Percentiles rank a stretch among this genome's conserved stretches.
Evolutionary conservation across 2,329 filamentous ascomycete genomes (phyloP).

Genomic region (Ceratocystis smalleyi): DNA sequence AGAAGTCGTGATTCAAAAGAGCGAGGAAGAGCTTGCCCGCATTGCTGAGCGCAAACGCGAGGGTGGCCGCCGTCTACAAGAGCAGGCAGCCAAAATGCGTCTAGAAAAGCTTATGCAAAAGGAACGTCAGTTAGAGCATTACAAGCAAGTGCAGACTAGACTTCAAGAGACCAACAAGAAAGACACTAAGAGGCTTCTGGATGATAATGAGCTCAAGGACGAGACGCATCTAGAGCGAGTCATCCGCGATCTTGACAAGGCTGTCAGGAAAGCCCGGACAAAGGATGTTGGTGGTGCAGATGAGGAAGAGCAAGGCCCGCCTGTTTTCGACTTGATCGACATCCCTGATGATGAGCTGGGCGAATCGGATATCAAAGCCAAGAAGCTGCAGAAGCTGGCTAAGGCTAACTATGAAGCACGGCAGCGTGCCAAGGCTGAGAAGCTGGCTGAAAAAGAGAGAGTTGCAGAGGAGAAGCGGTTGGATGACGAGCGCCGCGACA

Average conservation of each 20-base stretch:
- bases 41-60: conserved; percentile 93
- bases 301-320: conserved; percentile 63
- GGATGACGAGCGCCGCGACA: conserved; percentile 70
- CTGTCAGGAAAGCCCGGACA: conserved; percentile 75
- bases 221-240: conserved; percentile 71
- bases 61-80: conserved; percentile 76
- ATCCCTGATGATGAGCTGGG: conserved; percentile 84
- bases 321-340: conserved; percentile 77
- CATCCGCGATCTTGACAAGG: conserved; percentile 79
- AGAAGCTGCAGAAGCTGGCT: conserved; percentile 78
- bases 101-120: conserved; percentile 90
- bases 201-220: conserved; percentile 83
- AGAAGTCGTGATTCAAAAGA: conserved; percentile 79
- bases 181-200: conserved; percentile 69
- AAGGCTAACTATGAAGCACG: conserved; percentile 92
- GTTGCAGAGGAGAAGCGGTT: conserved; percentile 67
- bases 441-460: conserved; percentile 79
- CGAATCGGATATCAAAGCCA: conserved; percentile 79
- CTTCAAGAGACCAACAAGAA: conserved; percentile 74
- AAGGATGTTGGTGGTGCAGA: conserved; percentile 74
- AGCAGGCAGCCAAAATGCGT: conserved; percentile 94
- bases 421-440: conserved; percentile 86
- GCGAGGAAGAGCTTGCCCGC: conserved; percentile 76
- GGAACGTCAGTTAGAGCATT: conserved; percentile 89
- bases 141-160: conserved; percentile 62